Conservation (phyloP, 2,329 filamentous ascomycete genomes). For the Stylonectria norvegica region DNA sequence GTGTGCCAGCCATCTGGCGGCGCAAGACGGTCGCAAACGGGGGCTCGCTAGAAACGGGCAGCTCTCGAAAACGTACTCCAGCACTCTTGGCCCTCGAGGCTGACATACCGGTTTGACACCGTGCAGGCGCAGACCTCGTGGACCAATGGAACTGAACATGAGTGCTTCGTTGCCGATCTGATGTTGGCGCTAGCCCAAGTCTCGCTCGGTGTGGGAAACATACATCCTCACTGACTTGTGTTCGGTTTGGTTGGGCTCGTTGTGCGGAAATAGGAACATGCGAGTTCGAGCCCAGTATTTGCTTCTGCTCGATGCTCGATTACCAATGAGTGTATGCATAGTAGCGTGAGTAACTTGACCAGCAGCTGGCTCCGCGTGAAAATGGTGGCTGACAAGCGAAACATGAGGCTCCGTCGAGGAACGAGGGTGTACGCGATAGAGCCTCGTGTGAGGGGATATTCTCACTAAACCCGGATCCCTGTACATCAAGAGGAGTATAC, state of each 20-base stretch:
- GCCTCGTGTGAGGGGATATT: constrained; percentile 6
- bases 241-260: not conserved
- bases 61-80: too few species aligned
- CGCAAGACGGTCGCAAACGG: too few species aligned
- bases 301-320: too few species aligned
- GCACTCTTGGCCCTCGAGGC: too few species aligned
- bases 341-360: too few species aligned
- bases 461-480: constrained; percentile 4
- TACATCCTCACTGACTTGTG: not conserved
- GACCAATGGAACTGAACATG: constrained; percentile 11
- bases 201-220: not conserved
- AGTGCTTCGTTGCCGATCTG: constrained; percentile 12
- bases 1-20: not conserved
- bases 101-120: constrained; percentile 5
- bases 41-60: too few species aligned
- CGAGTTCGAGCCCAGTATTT: too few species aligned
- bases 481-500: constrained; percentile 1
- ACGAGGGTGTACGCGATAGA: not conserved
- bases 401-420: too few species aligned
- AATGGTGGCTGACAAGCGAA: too few species aligned
- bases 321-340: too few species aligned
- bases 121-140: constrained; percentile 7
- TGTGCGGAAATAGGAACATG: not conserved
- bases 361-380: too few species aligned
- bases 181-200: constrained; percentile 17